These are phyloP conservation scores for Telopea speciosissima DNA, from an alignment of 177 flowering plant species.

Conservation along the genomic window DNA sequence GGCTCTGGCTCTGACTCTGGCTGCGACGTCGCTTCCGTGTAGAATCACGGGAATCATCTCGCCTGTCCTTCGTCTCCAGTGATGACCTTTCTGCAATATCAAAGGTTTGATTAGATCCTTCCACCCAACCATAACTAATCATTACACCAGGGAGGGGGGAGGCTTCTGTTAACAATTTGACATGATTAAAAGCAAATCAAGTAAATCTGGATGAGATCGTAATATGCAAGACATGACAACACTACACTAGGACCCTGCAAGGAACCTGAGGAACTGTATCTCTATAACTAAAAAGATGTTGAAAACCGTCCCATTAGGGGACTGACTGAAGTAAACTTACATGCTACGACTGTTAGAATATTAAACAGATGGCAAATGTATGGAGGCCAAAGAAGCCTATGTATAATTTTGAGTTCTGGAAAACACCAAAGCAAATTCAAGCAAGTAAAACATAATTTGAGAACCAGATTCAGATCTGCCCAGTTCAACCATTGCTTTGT, in stretches of 20 bases:
- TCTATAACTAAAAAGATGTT: background rate
- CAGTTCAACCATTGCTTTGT: background rate
- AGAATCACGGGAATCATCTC: constrained; percentile 51
- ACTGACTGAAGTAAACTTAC: background rate
- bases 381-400: too few relatives aligned
- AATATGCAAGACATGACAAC: background rate
- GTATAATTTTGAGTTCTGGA: too few relatives aligned
- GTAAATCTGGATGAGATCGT: background rate
- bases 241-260: background rate
- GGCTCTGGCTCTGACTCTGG: constrained; percentile 52
- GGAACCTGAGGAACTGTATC: background rate
- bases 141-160: background rate
- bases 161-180: background rate
- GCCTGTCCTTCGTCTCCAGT: constrained; percentile 55
- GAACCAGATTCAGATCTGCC: background rate
- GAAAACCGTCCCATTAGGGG: background rate
- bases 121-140: background rate
- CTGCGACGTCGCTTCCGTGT: constrained; percentile 73
- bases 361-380: too few relatives aligned
- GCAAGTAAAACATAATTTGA: background rate
- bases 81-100: constrained; percentile 47
- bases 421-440: background rate
- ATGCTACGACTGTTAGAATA: too few relatives aligned
- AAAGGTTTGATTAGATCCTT: background rate
- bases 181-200: background rate